Base-by-base conservation (phyloP, 2,329 filamentous ascomycete species). In the Trichoderma endophyticum region DNA sequence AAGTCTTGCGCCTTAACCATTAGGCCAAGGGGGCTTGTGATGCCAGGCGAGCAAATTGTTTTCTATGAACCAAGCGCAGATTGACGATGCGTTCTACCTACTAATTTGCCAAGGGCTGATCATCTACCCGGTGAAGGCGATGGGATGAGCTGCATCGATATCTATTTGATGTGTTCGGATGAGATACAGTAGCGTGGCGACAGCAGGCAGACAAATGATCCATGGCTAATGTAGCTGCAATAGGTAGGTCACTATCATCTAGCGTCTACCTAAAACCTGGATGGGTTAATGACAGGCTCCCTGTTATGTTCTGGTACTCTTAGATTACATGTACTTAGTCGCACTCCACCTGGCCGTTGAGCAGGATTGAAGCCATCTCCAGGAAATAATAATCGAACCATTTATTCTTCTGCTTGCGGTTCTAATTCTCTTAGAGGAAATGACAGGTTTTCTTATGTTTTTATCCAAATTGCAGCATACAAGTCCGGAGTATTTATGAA, bases 1-100 rank as follows among this genome's bases (percentile, higher is more conserved):
- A 67, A 67, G 64, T 67, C 51, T 67, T 67, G 64, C 64, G 64
- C 64, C 64, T 67, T 67, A 67, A 28, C 64, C 64, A 67, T 67
- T 67, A 67, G 64, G 64, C 64, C 51, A 67, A 39, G 51, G 51
- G 64, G 51, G 64, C 64, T 21, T 30, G 24, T 30, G 26, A 11
- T 30, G 48, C 48, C n/a, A 24, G 48, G 3, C 48, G 18, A 51
- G 9, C 2, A 51, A 51, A 24, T 6, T 21, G 4, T 34, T 1
- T 11, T 4, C n/a, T 60, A 51, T 51, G 2, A 51, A 51, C 48
- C 9, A n/a, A 11, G n/a, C 9, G 43, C 9, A 15, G 2, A 56
- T 28, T 2, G 11, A 32, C n/a, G 12, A 32, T 36, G 12, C 34
- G 34, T 36, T 32, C 30, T 32, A 32, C 6, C 36, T 39, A 12